Base-by-base conservation (phyloP, 306 rosid species). In the Erythrophleum fordii region DNA sequence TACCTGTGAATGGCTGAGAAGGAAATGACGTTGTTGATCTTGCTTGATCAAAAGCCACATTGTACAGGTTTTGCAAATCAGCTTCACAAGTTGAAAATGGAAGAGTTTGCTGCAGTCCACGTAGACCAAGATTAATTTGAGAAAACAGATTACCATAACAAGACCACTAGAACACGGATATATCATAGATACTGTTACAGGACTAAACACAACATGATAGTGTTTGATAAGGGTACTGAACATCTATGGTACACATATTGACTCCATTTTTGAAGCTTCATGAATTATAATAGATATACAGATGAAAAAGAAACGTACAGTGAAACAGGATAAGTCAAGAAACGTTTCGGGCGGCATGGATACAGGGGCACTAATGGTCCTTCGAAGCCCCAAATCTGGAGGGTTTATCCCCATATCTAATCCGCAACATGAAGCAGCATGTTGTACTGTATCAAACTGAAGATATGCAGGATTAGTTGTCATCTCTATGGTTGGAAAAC, bases 1-100 rank as follows among this genome's bases (percentile, higher is more conserved):
- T 84, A 92, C 93, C 97, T 87, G 92, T 70, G 81, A 89, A 89
- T 86, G 87, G 92, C 39, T 88, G 95, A 75, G 93, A 78, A 51
- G 87, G 83, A 83, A 83, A 89, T 16, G 89, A 46, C 34, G 73
- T 42, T 73, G 79, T 13, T 69, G 90, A 45, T 87, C 89, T 53
- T 55, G 81, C 90, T 85, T 87, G 90, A 80, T 86, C 90, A 80
- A 87, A 90, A 80, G 74, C 87, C 73, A 81, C 74, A 53, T 70
- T 85, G 72, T 85, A 80, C 41, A 86, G 82, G 86, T 81, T 91
- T 77, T 88, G 95, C 49, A 86, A 77, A 72, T 89, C 92, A 22
- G 86, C 84, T 82, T 92, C 95, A 93, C 92, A 91, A 74, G 82
- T 69, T 67, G 91, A 62, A 46, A 90, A 69, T 45, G 92, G 91